phyloP scores from a whole-genome alignment of 2,329 filamentous ascomycete genomes.

The Cladosporium sp. region DNA sequence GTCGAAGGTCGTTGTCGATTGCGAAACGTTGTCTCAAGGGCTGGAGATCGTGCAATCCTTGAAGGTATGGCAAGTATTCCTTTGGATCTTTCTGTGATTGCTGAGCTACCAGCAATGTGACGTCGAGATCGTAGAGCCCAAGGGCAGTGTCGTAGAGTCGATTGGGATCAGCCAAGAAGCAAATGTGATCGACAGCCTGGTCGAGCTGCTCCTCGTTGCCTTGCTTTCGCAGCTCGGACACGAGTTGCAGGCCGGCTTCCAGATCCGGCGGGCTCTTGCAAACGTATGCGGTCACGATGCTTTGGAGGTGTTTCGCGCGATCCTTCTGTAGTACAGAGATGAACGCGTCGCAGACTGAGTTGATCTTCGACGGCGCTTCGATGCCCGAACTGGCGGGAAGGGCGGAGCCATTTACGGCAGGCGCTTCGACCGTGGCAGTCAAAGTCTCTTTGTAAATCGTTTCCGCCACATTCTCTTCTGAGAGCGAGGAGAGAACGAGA shows the following conservation, averaged over 20 bases:
- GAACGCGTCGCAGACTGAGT: slow-evolving; percentile 80
- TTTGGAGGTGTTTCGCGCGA: slow-evolving; percentile 67
- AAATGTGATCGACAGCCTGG: slow-evolving; percentile 90
- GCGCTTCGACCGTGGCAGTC: slow-evolving; percentile 32
- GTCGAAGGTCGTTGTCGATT: slow-evolving; percentile 82
- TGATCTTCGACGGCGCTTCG: slow-evolving; percentile 58
- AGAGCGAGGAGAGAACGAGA: slow-evolving; percentile 59
- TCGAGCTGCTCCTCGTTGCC: slow-evolving; percentile 69
- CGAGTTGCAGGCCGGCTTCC: slow-evolving; percentile 72
- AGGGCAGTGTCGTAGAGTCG: slow-evolving; percentile 84
- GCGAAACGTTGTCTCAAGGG: slow-evolving; percentile 67
- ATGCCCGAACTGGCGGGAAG: not conserved
- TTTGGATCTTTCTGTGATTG: slow-evolving; percentile 92
- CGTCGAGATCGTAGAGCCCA: slow-evolving; percentile 83
- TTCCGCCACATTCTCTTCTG: slow-evolving; percentile 82
- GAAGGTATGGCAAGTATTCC: slow-evolving; percentile 92
- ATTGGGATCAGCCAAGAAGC: slow-evolving; percentile 92
- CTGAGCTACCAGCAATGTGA: slow-evolving; percentile 85
- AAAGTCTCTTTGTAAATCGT: slow-evolving; percentile 91
- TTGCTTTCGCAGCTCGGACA: slow-evolving; percentile 61
- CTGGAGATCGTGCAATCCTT: slow-evolving; percentile 70
- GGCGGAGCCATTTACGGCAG: slow-evolving; percentile 19
- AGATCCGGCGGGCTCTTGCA: slow-evolving; percentile 89
- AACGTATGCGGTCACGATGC: slow-evolving; percentile 88
- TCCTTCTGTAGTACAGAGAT: slow-evolving; percentile 59